phyloP scores from a whole-genome alignment of 306 rosid genomes.

The Casuarina equisetifolia region DNA sequence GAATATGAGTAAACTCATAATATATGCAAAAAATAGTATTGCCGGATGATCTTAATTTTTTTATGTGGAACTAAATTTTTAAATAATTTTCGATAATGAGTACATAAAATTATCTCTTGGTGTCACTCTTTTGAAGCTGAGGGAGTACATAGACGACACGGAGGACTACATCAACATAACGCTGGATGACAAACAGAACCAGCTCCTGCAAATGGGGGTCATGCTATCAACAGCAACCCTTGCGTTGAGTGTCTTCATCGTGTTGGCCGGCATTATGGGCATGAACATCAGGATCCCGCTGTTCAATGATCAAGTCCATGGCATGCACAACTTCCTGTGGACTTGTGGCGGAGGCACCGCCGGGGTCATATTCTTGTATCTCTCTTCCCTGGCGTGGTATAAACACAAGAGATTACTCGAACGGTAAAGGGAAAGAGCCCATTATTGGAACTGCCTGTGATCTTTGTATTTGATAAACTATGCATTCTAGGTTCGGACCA shows the following conservation, averaged over 20 bases:
- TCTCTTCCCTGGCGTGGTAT: conserved; percentile 47
- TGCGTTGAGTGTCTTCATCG: conserved; percentile 45
- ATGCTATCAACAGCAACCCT: conserved; percentile 61
- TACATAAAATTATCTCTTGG: background rate
- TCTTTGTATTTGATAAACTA: too few species aligned
- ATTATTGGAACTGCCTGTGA: too few species aligned
- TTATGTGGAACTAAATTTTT: too few species aligned
- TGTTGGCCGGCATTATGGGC: conserved; percentile 49
- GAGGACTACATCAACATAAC: conserved; percentile 87
- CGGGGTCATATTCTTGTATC: conserved; percentile 36
- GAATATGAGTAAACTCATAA: too few species aligned
- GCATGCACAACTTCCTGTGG: conserved; percentile 42
- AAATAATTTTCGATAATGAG: background rate
- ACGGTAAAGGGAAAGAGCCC: background rate
- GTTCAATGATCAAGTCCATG: conserved; percentile 25
- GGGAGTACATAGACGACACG: conserved; percentile 81
- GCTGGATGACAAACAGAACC: conserved; percentile 85
- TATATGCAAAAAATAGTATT: too few species aligned
- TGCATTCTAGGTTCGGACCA: too few species aligned
- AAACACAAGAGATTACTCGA: conserved; percentile 46
- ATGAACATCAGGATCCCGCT: conserved; percentile 49
- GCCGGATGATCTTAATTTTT: too few species aligned
- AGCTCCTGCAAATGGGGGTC: conserved; percentile 75
- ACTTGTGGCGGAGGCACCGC: conserved; percentile 44
- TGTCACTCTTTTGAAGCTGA: conserved; percentile 44